Base-by-base conservation (phyloP, 352 stramenopile species). In the Globisporangium carolinianum region DNA sequence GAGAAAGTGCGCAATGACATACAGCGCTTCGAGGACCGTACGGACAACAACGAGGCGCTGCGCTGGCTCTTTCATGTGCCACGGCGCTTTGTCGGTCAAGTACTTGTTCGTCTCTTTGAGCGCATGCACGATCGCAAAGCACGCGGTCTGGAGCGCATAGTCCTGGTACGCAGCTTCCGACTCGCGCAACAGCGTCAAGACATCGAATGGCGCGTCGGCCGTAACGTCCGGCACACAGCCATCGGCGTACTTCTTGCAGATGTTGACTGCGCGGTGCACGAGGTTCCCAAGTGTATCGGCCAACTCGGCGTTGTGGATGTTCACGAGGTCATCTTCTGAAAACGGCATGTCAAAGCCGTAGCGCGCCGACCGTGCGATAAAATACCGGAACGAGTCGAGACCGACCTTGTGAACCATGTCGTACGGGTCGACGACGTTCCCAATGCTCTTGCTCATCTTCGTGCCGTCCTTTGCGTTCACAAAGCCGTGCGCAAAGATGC, bases 381-480 rank as follows among this genome's bases (percentile, higher is more conserved):
- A 96, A 66, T 95, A 99, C 54, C 97, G 85, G 75, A 99, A 98
- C 50, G 95, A 96, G 71, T 99, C 97, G 8, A 98, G 69, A 24
- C 90, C 80, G 68, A 96, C 98, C 64, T 91, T 96, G 47, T 84
- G 66, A 6, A 99, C 86, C 63, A 99, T 87, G 41, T 98, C 89
- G 57, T 98, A 86, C 46, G 97, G 97, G 60, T 98, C 91, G 53
- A 99, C 88, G 17, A 98, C 95, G 75, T 99, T 99, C 35, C 97
- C 97, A 39, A 99, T 76, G 15, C 91, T 98, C 75, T 99, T 99
- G 64, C 89, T 98, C 76, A 99, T 99, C 81, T 99, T 99, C 60
- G 96, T 92, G 32, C 96, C 95, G 62, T 99, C 95, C 69, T 98
- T 98, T 17, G 97, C 98, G 69, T 94, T 94, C 75, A 98, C 98